These are phyloP conservation scores for Termitomyces titanicus DNA, from an alignment of 768 basidiomycete species.

Conservation along the genomic window DNA sequence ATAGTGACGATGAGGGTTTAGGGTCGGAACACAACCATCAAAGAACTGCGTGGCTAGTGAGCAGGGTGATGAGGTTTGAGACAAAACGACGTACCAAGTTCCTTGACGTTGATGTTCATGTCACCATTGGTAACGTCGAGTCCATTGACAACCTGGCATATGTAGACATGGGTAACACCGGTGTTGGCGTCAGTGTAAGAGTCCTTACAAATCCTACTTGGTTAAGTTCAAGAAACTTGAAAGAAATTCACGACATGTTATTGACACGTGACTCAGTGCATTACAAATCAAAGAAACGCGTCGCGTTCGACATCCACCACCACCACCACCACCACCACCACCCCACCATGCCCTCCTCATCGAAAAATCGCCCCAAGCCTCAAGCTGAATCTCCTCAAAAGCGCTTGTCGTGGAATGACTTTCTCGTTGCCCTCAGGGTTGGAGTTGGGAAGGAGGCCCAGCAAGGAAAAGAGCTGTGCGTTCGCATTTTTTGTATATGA, in stretches of 20 bases:
- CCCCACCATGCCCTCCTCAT: not conserved
- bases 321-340: no score
- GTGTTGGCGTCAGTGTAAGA: conserved; percentile 86
- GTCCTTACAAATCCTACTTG: conserved; percentile 73
- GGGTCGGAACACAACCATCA: conserved; percentile 58
- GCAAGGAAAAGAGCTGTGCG: not conserved
- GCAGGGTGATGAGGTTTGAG: not conserved
- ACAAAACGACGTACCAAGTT: conserved; percentile 59
- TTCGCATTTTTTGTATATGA: not conserved
- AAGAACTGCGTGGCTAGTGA: conserved; percentile 56
- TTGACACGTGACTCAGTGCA: no score
- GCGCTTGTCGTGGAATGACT: not conserved
- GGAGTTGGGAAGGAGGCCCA: not conserved
- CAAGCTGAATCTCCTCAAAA: not conserved
- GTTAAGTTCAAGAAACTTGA: no score
- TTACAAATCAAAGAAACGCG: no score
- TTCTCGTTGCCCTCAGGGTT: not conserved
- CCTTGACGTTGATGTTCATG: conserved; percentile 89
- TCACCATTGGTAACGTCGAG: conserved; percentile 88
- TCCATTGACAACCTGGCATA: conserved; percentile 79
- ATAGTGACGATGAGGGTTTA: conserved; percentile 45
- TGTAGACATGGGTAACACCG: conserved; percentile 87
- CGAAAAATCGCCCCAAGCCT: not conserved
- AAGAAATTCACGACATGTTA: no score
- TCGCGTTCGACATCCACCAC: no score